phyloP scores from a whole-genome alignment of 225 moss, liverwort and hornwort species.

The Physcomitrellopsis africana region DNA sequence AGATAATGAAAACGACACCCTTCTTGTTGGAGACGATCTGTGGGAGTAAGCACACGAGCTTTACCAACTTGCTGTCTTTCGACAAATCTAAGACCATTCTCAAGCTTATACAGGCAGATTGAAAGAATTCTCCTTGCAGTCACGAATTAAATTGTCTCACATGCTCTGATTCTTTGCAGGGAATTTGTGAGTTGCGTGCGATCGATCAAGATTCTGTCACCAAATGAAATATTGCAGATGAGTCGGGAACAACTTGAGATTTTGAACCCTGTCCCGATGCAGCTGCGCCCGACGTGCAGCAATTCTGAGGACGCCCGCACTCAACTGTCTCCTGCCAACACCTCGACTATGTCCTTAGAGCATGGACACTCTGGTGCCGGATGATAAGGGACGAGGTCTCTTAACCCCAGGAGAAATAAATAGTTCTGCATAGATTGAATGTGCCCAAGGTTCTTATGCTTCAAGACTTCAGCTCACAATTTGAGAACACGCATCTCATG shows the following conservation, averaged over 20 bases:
- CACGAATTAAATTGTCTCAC: not conserved
- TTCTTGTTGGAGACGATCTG: conserved; percentile 81
- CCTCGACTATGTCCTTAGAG: conserved; percentile 30
- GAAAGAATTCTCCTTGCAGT: not conserved
- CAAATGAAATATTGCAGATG: conserved; percentile 73
- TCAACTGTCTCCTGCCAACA: conserved; percentile 29
- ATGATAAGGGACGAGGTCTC: conserved; percentile 1
- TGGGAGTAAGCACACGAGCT: conserved; percentile 66
- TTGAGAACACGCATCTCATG: not conserved
- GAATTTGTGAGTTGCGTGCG: conserved; percentile 79
- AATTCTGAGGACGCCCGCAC: conserved; percentile 39
- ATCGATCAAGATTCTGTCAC: conserved; percentile 75
- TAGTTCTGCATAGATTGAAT: not conserved
- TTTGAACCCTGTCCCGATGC: conserved; percentile 47
- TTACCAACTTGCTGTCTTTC: not conserved
- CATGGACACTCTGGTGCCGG: conserved; percentile 26
- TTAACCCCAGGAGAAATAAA: conserved; percentile 15
- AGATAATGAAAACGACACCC: conserved; percentile 74
- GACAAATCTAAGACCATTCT: not conserved
- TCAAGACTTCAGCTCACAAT: not conserved
- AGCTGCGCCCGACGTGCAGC: conserved; percentile 36
- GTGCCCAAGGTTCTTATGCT: not conserved
- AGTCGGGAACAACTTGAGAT: conserved; percentile 71
- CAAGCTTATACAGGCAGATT: not conserved
- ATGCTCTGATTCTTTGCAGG: conserved; percentile 36